Evolutionary conservation across 116 monocot species (phyloP), one percentile per base, ranked within the genome.

Genomic region (Cymodocea nodosa): DNA sequence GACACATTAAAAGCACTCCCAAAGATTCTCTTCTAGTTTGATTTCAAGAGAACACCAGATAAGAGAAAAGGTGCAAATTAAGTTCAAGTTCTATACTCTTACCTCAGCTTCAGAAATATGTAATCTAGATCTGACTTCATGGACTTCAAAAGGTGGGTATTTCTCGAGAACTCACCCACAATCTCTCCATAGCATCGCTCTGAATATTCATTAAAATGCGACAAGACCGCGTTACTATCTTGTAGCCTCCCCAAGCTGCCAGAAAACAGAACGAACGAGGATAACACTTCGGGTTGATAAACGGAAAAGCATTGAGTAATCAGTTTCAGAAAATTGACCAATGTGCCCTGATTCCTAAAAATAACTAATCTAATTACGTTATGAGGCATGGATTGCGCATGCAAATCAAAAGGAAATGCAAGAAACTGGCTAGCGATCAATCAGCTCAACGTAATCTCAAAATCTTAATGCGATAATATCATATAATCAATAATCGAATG

Each of bases 201-300:
- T 0, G 87, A 90, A 65, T 85, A 90, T 14, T 87, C 95, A 23
- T 95, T 95, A 49, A 90, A 95, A 75, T 90, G 95, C 14, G 87
- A 66, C 23, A 95, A 66, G 4, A 95, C 95, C 51, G 95, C 95
- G 68, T 90, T 90, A 66, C 87, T 83, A 65, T 95, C 90, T 74
- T 95, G 87, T 60, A 90, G 57, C 64, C 90, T 90, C 52, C 95
- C 90, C 75, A 90, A 73, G 79, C 93, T 93, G 78, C 66, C 66
- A 62, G 13, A 25, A 14, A 48, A 20, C 12, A 23, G 54, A 20
- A 20, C n/a, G 20, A 5, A 54, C 54, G n/a, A 54, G n/a, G 6
- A 4, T 5, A 6, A 54, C 54, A 0, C 4, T n/a, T 54, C 5
- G 4, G 20, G 54, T 16, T 15, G 3, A 54, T 54, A 20, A 54